Evolutionary conservation across 257 asterid species (phyloP).

Genomic region (Osmanthus fragrans): DNA sequence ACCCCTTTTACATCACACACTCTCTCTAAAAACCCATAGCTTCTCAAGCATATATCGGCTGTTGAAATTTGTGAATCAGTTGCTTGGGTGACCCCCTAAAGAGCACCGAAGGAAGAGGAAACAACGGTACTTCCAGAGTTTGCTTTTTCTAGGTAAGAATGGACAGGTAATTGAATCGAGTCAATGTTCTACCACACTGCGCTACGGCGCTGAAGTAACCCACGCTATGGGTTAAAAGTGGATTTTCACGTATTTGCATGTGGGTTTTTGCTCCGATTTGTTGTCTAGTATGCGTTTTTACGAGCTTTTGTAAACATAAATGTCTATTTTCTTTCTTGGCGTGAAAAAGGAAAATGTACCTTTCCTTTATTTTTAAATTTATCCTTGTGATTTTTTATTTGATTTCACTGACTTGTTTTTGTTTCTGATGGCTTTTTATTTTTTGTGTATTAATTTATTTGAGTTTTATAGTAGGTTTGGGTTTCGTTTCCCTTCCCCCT

Average conservation of each 20-base stretch:
- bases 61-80: not conserved
- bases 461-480: not conserved
- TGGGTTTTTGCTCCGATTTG: conserved; percentile 1
- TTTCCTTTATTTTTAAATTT: not conserved
- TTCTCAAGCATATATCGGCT: not conserved
- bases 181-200: not conserved
- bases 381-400: not conserved
- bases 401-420: not conserved
- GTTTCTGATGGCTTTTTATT: not conserved
- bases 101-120: not conserved
- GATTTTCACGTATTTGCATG: conserved; percentile 1
- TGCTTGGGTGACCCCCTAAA: not conserved
- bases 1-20: not conserved
- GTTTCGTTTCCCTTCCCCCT: not conserved
- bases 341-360: not conserved
- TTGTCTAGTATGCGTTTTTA: not conserved
- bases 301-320: not conserved
- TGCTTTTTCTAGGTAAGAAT: not conserved
- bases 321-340: not conserved
- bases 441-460: not conserved
- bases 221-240: not conserved
- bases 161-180: not conserved
- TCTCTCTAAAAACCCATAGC: not conserved
- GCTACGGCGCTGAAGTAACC: not conserved
- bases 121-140: not conserved